Evolutionary conservation across 768 basidiomycete genomes (phyloP), one percentile per base, ranked within the genome.

Genomic region (Boletus bicolor): DNA sequence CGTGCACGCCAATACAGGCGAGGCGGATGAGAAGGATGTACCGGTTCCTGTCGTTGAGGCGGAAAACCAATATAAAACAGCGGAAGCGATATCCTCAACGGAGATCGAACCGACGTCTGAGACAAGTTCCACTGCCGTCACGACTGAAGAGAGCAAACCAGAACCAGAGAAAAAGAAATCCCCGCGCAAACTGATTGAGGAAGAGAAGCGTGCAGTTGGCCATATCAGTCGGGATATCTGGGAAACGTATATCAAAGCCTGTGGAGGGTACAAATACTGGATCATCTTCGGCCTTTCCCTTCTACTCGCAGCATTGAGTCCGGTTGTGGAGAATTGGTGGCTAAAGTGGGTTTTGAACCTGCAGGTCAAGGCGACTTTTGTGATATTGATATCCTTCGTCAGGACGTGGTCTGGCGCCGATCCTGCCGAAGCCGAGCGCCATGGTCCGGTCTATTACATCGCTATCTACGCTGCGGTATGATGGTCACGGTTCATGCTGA

Each of bases 181-280:
- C 1, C 88, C 93, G 0, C 79, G 91, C 37, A 95, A 94, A 68
- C 79, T 95, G 44, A 75, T 95, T 7, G 93, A 96, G 63, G 90
- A 91, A 63, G 89, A 91, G 68, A 82, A 80, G 57, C 79, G 89
- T n/a, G 88, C 86, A 1, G 82, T 84, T 42, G 89, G 89, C 4
- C 78, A 85, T 44, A 88, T 92, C 51, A 72, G 80, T 46, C 73
- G 77, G 54, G 81, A 82, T 38, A 82, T 91, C 21, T 92, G 89
- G 89, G 62, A 71, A 42, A 77, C 77, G 0, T 87, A 87, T 56
- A 68, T 86, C 59, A 64, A 62, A 35, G 79, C 81, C 0, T 77
- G 77, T 59, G 83, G 83, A 34, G 79, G 70, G 63, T 72, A 66
- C 55, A 61, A 62, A 63, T 86, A 78, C 64, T 89, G 89, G 89